A percentile compares a stretch with the other conserved stretches of the same genome.
These are phyloP conservation scores for Boletus semigastroideus DNA, from an alignment of 1,284 basidiomycete species.

Conservation along the genomic window DNA sequence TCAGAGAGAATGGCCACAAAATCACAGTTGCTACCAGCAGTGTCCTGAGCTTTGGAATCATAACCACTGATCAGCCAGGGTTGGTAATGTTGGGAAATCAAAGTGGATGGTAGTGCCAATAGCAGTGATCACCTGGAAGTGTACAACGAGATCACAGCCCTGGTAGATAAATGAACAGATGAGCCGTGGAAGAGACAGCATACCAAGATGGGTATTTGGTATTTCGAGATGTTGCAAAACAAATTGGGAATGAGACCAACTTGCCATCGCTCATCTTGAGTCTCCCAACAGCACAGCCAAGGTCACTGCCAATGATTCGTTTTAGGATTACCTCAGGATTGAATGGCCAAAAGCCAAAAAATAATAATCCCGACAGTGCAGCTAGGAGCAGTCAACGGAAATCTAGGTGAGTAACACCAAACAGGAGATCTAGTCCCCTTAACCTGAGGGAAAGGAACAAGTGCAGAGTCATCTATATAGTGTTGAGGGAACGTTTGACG, in stretches of 20 bases:
- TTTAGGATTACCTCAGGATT: no score
- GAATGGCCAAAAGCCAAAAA: no score
- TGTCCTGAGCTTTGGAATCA: slow-evolving; percentile 3
- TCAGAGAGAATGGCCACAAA: not conserved
- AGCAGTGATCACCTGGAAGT: not conserved
- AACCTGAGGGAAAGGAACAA: no score
- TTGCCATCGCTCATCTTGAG: not conserved
- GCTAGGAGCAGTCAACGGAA: no score
- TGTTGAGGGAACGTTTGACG: no score
- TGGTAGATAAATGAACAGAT: not conserved
- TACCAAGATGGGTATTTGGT: not conserved
- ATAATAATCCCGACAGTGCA: no score
- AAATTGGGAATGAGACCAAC: not conserved
- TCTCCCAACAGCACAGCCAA: not conserved
- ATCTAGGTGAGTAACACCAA: no score
- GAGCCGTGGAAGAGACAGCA: not conserved
- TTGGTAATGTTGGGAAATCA: not conserved
- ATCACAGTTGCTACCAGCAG: not conserved
- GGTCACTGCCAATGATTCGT: slow-evolving; percentile 10
- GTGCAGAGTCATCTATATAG: no score
- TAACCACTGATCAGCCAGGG: slow-evolving; percentile 6
- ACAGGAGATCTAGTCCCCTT: no score
- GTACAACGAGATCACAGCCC: not conserved
- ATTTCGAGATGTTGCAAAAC: not conserved
- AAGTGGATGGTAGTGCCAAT: not conserved